Base-by-base conservation (phyloP, 2,329 filamentous ascomycete genomes). In the Colletotrichum sp. region DNA sequence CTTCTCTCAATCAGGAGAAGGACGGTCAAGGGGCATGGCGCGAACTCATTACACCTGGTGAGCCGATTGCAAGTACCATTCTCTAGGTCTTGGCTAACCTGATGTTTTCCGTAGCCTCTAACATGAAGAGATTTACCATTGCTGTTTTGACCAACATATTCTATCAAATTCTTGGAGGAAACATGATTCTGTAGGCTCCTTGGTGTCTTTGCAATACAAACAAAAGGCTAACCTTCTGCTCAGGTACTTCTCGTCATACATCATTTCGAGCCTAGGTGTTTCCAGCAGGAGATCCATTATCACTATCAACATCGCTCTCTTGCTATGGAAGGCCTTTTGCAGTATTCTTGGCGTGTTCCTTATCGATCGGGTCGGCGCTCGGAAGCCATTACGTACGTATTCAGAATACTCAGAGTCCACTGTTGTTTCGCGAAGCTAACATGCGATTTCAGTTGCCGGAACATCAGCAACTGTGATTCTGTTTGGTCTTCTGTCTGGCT, bases 321-420 rank as follows among this genome's bases (percentile, higher is more conserved):
- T 58, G 55, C 55, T 58, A 0, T 58, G 55, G 55, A 58, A 58
- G 55, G 55, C 55, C 15, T 58, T 58, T 58, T 58, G 55, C 24
- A 58, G 55, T 18, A 26, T 58, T 0, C 55, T 58, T 58, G 55
- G 24, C 2, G 55, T 58, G 1, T 58, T 58, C 55, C 55, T 58
- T 6, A 58, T 58, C 13, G 24, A 58, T 28, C 55, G 55, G n/a
- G 55, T 58, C 12, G 55, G 55, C 15, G 55, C 55, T 15, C 55
- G 55, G 21, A 58, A 58, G 55, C 55, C 55, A 28, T 16, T 58
- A 1, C 55, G 55, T 58, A 58, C 24, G 55, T 58, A 16, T 28
- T 0, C 13, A 26, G 55, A 10, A 13, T 26, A 16, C 0, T 28
- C 1, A 26, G 8, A 58, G 0, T 9, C 15, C 36, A 18, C 0